These are phyloP conservation scores for Trichosporon asahii DNA, from an alignment of 1,284 basidiomycete species.

Conservation along the genomic window DNA sequence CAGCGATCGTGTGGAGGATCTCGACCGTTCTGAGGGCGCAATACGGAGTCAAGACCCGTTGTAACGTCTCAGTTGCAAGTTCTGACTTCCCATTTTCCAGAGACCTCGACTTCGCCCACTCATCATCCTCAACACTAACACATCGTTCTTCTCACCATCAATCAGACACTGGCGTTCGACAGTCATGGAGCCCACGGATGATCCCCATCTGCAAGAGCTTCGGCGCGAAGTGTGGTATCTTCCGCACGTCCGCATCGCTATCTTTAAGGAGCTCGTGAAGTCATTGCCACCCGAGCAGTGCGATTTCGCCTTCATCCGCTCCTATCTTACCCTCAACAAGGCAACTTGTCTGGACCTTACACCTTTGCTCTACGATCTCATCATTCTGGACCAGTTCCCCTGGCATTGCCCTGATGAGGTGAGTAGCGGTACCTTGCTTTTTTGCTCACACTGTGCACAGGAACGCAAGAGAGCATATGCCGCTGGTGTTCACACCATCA, in stretches of 20 bases:
- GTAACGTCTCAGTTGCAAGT: too few species aligned
- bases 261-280: neutral
- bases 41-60: too few species aligned
- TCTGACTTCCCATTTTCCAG: neutral
- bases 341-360: neutral
- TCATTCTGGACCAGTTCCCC: neutral
- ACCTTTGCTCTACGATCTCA: neutral
- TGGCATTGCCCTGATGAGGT: neutral
- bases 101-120: too few species aligned
- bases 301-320: neutral
- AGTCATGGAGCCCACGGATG: neutral
- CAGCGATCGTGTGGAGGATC: too few species aligned
- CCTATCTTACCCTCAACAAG: neutral
- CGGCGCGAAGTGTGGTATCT: neutral
- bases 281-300: neutral
- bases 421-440: neutral
- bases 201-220: neutral
- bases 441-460: neutral
- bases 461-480: neutral
- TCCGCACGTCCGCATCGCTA: neutral
- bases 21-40: neutral
- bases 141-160: neutral
- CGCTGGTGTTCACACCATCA: neutral
- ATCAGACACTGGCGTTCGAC: too few species aligned
- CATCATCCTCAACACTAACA: too few species aligned